A percentile compares a stretch with the other conserved stretches of the same genome.
Conservation (phyloP, 192 early-diverging fungal species). For the Spinellus fusiger region DNA sequence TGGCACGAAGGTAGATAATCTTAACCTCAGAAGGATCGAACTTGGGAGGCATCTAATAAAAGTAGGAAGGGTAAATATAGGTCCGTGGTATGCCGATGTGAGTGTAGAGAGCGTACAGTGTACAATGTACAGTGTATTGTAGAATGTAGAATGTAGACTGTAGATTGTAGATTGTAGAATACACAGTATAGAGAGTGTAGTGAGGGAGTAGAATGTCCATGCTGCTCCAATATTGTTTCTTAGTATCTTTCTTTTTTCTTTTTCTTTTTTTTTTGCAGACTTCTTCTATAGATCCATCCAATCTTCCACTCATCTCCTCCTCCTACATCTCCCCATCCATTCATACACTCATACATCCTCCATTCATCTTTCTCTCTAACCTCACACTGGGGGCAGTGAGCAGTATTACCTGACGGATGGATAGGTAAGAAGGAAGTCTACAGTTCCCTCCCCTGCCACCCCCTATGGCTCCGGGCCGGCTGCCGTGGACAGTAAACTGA, state of each 20-base stretch:
- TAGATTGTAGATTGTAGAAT: not conserved
- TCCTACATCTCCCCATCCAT: too few relatives aligned
- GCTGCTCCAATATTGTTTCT: too few relatives aligned
- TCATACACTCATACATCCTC: not conserved
- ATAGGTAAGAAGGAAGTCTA: not conserved
- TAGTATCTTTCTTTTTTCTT: too few relatives aligned
- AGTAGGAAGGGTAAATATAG: not conserved
- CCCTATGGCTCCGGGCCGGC: not conserved
- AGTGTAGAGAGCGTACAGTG: not conserved
- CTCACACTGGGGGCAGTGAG: too few relatives aligned
- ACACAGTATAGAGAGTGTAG: constrained; percentile 5
- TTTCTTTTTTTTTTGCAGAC: not conserved
- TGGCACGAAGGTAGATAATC: constrained; percentile 90
- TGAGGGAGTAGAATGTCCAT: constrained; percentile 5
- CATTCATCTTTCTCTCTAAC: not conserved
- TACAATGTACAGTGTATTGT: not conserved
- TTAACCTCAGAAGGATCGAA: constrained; percentile 78
- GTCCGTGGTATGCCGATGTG: not conserved
- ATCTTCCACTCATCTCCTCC: too few relatives aligned
- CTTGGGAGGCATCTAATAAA: constrained; percentile 65
- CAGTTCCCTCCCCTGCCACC: not conserved
- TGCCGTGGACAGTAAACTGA: not conserved
- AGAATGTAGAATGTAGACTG: not conserved
- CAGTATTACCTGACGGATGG: not conserved
- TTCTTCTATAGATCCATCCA: too few relatives aligned